A percentile compares a stretch with the other conserved stretches of the same genome.
phyloP scores from a whole-genome alignment of 2,329 filamentous ascomycete genomes.

The Taxawa tesnikishii region DNA sequence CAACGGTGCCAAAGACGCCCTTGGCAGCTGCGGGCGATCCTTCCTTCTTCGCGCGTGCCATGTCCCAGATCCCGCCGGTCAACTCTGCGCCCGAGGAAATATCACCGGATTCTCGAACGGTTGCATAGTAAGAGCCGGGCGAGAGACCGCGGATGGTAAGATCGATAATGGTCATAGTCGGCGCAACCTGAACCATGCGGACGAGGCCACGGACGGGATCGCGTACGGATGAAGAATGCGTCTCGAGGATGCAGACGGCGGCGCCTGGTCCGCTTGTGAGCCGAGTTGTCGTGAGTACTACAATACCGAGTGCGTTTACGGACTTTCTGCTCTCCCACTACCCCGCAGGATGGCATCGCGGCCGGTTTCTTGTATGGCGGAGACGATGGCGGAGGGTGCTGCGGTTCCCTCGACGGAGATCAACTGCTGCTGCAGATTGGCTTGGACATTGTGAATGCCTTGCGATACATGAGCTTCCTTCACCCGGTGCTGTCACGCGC shows the following conservation, averaged over 20 bases:
- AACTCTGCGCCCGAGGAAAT: conserved; percentile 74
- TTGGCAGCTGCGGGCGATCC: conserved; percentile 36
- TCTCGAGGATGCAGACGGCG: conserved; percentile 93
- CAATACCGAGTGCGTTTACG: too few species aligned
- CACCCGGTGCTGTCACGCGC: too few species aligned
- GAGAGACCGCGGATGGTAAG: conserved; percentile 72
- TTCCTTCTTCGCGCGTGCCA: conserved; percentile 30
- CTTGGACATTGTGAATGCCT: conserved; percentile 76
- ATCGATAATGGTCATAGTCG: conserved; percentile 71
- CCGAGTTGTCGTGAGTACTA: too few species aligned
- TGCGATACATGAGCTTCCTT: too few species aligned
- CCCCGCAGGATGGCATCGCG: conserved; percentile 90
- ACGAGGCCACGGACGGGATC: conserved; percentile 74
- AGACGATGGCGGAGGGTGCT: conserved; percentile 78
- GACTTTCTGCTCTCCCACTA: conserved; percentile 74
- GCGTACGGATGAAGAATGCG: conserved; percentile 48
- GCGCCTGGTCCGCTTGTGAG: conserved; percentile 35
- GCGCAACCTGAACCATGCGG: conserved; percentile 83
- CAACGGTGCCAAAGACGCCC: conserved; percentile 61
- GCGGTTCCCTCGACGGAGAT: conserved; percentile 81
- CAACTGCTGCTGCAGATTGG: conserved; percentile 69
- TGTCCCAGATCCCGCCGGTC: conserved; percentile 72
- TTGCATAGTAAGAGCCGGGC: conserved; percentile 72
- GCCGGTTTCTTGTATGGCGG: conserved; percentile 78
- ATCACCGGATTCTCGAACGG: conserved; percentile 75